Conservation (phyloP, 306 rosid genomes). For the Astragalus membranaceus region DNA sequence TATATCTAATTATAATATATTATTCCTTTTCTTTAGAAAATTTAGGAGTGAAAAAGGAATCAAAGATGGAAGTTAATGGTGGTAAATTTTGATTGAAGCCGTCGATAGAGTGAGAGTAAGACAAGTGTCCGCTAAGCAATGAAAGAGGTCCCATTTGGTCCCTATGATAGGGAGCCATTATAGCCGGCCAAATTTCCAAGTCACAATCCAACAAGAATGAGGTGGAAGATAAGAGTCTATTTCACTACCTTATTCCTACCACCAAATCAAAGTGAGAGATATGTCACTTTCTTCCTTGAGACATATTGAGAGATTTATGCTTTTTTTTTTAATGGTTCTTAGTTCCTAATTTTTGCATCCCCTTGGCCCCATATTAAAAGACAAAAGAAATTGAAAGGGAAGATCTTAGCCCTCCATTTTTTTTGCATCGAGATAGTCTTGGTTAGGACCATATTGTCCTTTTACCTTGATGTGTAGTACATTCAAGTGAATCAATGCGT, state of each 20-base stretch:
- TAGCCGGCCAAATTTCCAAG: slow-evolving; percentile 33
- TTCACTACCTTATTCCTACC: slow-evolving; percentile 24
- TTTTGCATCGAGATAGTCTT: background rate
- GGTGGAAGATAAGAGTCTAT: slow-evolving; percentile 9
- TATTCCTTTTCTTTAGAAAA: background rate
- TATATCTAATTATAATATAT: background rate
- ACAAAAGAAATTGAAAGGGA: background rate
- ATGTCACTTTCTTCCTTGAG: slow-evolving; percentile 21
- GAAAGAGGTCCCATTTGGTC: slow-evolving; percentile 26
- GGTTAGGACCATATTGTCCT: slow-evolving; percentile 1
- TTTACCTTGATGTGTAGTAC: slow-evolving; percentile 10
- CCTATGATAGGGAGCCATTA: slow-evolving; percentile 33
- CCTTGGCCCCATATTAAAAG: background rate
- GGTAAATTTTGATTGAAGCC: slow-evolving; percentile 5
- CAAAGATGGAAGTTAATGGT: slow-evolving; percentile 7
- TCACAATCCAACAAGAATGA: slow-evolving; percentile 30
- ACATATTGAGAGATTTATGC: background rate
- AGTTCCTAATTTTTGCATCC: background rate
- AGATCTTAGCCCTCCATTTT: slow-evolving; percentile 12
- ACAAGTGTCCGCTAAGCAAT: slow-evolving; percentile 24
- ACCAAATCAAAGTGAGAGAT: slow-evolving; percentile 18
- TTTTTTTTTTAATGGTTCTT: slow-evolving; percentile 13
- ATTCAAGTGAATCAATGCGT: slow-evolving; percentile 16
- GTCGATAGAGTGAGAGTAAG: background rate
- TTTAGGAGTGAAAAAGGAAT: background rate